These are phyloP conservation scores for Mycena amicta DNA, from an alignment of 768 basidiomycete species.

Conservation along the genomic window DNA sequence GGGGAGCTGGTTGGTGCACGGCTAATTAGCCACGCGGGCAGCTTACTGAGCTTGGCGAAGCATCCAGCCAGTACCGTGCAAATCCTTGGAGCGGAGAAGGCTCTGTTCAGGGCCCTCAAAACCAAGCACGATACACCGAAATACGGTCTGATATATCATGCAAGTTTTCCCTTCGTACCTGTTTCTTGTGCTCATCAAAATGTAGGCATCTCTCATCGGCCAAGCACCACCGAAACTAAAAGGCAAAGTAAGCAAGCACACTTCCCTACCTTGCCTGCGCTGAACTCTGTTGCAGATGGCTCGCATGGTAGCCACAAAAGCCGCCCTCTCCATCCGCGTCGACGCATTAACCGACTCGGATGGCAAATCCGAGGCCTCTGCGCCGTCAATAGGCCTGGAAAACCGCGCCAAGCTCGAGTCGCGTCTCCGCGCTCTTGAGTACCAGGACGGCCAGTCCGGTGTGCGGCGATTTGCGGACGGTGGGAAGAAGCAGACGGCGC, in stretches of 20 bases:
- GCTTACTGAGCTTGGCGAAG: conserved; percentile 92
- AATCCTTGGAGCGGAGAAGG: conserved; percentile 98
- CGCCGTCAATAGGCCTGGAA: conserved; percentile 88
- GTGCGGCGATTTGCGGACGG: conserved; percentile 67
- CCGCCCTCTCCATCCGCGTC: conserved; percentile 94
- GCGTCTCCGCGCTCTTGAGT: conserved; percentile 85
- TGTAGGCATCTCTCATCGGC: conserved; percentile 89
- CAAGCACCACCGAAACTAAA: conserved; percentile 98
- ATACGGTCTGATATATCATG: conserved; percentile 99
- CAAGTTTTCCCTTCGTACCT: conserved; percentile 36
- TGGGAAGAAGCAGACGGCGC: conserved; percentile 65
- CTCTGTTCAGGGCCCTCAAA: conserved; percentile 95
- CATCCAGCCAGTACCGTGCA: conserved; percentile 98
- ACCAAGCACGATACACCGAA: conserved; percentile 99
- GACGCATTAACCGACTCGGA: conserved; percentile 94
- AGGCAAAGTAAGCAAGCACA: conserved; percentile 69
- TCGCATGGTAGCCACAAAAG: conserved; percentile 99
- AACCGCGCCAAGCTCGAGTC: conserved; percentile 96
- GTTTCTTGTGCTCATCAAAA: conserved; percentile 3
- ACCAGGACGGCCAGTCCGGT: conserved; percentile 72
- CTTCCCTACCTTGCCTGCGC: background rate
- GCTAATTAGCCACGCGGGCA: conserved; percentile 94
- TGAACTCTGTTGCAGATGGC: conserved; percentile 70
- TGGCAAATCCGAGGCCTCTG: conserved; percentile 79
- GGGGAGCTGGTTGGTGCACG: conserved; percentile 93